Evolutionary conservation across 2,329 filamentous ascomycete species (phyloP).

Genomic region (Rhynchosporium graminicola): DNA sequence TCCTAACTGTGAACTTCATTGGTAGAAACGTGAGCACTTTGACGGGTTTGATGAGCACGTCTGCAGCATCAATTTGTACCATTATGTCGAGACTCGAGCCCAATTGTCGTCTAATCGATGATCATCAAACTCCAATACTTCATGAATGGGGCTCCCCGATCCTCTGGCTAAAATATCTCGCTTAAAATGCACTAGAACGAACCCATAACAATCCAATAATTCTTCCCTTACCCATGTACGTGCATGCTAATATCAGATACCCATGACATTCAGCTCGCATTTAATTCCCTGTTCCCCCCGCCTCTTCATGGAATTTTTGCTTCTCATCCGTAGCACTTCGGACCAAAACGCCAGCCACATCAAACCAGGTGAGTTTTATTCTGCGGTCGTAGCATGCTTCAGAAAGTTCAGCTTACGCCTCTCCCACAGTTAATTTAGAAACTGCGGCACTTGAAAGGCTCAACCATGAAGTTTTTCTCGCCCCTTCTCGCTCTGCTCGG

Average conservation of each 20-base stretch:
- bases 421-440: not conserved
- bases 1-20: not conserved
- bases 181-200: conserved; percentile 2
- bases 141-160: not conserved
- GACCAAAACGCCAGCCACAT: conserved; percentile 9
- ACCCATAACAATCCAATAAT: conserved; percentile 1
- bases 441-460: not conserved
- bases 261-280: not conserved
- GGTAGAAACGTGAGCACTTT: not conserved
- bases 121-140: not conserved
- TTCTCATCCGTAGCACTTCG: conserved; percentile 9
- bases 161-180: not conserved
- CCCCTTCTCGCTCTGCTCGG: conserved; percentile 8
- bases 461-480: conserved; percentile 13
- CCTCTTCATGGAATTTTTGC: not conserved
- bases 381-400: not conserved
- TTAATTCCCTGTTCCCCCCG: conserved; percentile 9
- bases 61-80: too few relatives aligned
- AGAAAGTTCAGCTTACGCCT: not conserved
- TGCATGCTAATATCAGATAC: conserved; percentile 4
- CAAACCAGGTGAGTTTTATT: not conserved
- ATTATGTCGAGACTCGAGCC: too few relatives aligned
- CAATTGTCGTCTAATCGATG: not conserved
- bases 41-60: too few relatives aligned
- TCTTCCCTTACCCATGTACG: not conserved